These are phyloP conservation scores for Trichomonascus vanleenenianus DNA, from an alignment of 805 yeast genomes.

Conservation along the genomic window DNA sequence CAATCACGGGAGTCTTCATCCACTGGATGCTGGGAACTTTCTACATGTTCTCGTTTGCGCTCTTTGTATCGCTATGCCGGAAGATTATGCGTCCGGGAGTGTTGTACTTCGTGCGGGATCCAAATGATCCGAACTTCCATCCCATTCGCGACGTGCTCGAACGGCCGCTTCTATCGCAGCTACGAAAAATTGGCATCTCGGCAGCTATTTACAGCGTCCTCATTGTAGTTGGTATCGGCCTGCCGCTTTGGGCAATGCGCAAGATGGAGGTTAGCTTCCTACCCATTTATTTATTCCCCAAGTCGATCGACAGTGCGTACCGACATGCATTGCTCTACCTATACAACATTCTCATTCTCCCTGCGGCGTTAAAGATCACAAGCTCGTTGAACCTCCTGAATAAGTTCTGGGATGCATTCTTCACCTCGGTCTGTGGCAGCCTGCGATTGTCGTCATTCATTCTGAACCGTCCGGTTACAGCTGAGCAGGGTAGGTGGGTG, in stretches of 20 bases:
- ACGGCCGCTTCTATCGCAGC: slow-evolving; percentile 63
- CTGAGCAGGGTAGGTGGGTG: slow-evolving; percentile 52
- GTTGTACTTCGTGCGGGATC: slow-evolving; percentile 82
- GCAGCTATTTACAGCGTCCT: slow-evolving; percentile 52
- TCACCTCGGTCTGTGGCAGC: slow-evolving; percentile 44
- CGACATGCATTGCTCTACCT: slow-evolving; percentile 5
- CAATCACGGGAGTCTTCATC: slow-evolving; percentile 21
- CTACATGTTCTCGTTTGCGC: slow-evolving; percentile 83
- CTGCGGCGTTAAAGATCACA: slow-evolving; percentile 8
- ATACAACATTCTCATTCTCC: slow-evolving; percentile 3
- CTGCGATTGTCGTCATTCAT: slow-evolving; percentile 80
- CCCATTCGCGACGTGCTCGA: slow-evolving; percentile 81
- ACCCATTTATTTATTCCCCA: slow-evolving; percentile 26
- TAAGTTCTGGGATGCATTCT: slow-evolving; percentile 50
- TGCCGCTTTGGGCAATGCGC: slow-evolving; percentile 44
- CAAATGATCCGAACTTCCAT: slow-evolving; percentile 87
- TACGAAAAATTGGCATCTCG: slow-evolving; percentile 64
- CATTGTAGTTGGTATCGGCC: slow-evolving; percentile 69
- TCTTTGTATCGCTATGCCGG: slow-evolving; percentile 79
- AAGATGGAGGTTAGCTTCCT: slow-evolving; percentile 13
- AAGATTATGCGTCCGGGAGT: slow-evolving; percentile 80
- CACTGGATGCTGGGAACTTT: slow-evolving; percentile 72
- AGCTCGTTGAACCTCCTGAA: slow-evolving; percentile 16
- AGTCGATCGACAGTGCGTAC: slow-evolving; percentile 17
- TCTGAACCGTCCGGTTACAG: slow-evolving; percentile 49